Evolutionary conservation across 2,329 filamentous ascomycete genomes (phyloP).

Genomic region (Lachnellula cervina): DNA sequence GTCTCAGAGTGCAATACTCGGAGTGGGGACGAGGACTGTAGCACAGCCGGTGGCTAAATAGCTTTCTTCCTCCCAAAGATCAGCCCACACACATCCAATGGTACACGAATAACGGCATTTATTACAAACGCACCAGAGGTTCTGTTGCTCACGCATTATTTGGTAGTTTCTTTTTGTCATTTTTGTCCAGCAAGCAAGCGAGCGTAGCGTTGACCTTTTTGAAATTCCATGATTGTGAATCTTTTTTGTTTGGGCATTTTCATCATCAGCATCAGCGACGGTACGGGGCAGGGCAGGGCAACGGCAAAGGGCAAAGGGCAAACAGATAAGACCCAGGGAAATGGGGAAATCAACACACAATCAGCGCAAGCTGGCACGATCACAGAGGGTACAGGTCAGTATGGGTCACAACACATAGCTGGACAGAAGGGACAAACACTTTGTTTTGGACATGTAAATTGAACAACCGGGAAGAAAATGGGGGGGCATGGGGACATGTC

Average conservation of each 20-base stretch:
- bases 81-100: constrained; percentile 10
- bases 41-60: constrained; percentile 18
- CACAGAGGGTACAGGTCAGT: constrained; percentile 6
- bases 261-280: constrained; percentile 12
- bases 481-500: background rate
- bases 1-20: constrained; percentile 64
- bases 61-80: constrained; percentile 2
- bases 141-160: constrained; percentile 46
- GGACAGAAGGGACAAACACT: constrained; percentile 12
- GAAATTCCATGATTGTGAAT: constrained; percentile 31
- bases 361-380: constrained; percentile 13
- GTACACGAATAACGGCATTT: constrained; percentile 22
- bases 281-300: constrained; percentile 1
- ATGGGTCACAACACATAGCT: constrained; percentile 9
- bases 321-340: background rate
- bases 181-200: constrained; percentile 26
- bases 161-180: constrained; percentile 23
- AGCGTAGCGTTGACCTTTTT: constrained; percentile 33
- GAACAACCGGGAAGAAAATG: background rate
- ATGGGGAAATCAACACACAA: constrained; percentile 3
- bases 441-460: constrained; percentile 19
- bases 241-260: constrained; percentile 23
- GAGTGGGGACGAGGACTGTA: constrained; percentile 29
- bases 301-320: constrained; percentile 5
- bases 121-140: constrained; percentile 34